Conservation (phyloP, 768 basidiomycete genomes). For the Mycena venus region DNA sequence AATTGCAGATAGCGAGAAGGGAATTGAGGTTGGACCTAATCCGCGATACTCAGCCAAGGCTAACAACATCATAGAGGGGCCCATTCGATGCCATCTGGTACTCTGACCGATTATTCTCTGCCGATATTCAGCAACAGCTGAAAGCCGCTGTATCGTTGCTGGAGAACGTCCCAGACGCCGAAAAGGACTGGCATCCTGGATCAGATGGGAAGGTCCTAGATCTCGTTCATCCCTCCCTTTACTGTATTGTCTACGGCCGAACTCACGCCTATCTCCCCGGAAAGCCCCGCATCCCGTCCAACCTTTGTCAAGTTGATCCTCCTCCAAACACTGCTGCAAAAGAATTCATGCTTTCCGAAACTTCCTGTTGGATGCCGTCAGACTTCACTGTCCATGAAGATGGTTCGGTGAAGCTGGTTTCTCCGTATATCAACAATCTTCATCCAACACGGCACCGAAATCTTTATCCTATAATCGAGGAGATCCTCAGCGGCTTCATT, state of each 20-base stretch:
- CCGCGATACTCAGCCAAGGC: neutral
- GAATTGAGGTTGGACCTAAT: slow-evolving; percentile 13
- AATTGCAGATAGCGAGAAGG: slow-evolving; percentile 25
- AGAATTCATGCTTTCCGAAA: slow-evolving; percentile 20
- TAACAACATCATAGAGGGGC: neutral
- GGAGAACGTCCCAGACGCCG: slow-evolving; percentile 42
- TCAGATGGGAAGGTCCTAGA: neutral
- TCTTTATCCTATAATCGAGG: slow-evolving; percentile 34
- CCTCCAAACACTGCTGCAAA: neutral
- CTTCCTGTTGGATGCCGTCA: slow-evolving; percentile 43
- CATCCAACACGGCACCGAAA: slow-evolving; percentile 28
- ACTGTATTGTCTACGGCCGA: slow-evolving; percentile 51
- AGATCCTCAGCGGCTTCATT: slow-evolving; percentile 31
- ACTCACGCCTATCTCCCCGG: slow-evolving; percentile 28
- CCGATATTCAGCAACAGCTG: neutral
- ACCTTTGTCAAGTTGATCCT: neutral
- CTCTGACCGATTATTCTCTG: neutral
- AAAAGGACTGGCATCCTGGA: slow-evolving; percentile 49
- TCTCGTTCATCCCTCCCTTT: slow-evolving; percentile 57
- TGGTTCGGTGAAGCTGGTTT: slow-evolving; percentile 31
- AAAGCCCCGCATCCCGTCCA: neutral
- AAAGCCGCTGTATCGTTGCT: neutral
- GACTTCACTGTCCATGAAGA: slow-evolving; percentile 37
- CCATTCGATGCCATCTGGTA: neutral
- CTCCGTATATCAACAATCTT: slow-evolving; percentile 44